Evolutionary conservation across 352 stramenopile genomes (phyloP), one percentile per base, ranked within the genome.

Genomic region (Pythium insidiosum): DNA sequence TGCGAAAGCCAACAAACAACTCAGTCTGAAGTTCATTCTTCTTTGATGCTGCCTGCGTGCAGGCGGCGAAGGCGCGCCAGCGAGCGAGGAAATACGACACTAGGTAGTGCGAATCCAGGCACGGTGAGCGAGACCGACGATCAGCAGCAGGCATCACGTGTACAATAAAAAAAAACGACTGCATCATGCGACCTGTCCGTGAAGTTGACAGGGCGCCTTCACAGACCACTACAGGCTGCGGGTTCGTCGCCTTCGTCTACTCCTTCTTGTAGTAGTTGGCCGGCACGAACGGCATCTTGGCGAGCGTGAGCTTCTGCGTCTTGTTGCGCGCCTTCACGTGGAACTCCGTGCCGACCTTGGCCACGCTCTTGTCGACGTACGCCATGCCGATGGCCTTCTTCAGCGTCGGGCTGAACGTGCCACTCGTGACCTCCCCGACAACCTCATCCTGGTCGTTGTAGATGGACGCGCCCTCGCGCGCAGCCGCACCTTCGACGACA

Each of bases 201-300:
- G n/a, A n/a, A n/a, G n/a, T n/a, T n/a, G n/a, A n/a, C n/a, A n/a
- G n/a, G n/a, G n/a, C n/a, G n/a, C n/a, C n/a, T n/a, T n/a, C n/a
- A n/a, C n/a, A n/a, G n/a, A n/a, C n/a, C n/a, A n/a, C n/a, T n/a
- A n/a, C n/a, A n/a, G n/a, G n/a, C n/a, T n/a, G n/a, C n/a, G n/a
- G n/a, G n/a, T n/a, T n/a, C n/a, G n/a, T n/a, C n/a, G n/a, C n/a
- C n/a, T n/a, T n/a, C n/a, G n/a, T n/a, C n/a, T 77, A 82, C 43
- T 78, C 70, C 48, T 82, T 86, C 63, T 91, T 88, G 72, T 97
- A 99, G 73, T 99, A 99, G 26, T 87, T 76, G 29, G 88, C 73
- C 11, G 92, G 76, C 25, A 99, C 92, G 66, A 99, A 99, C 25
- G 96, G 96, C 95, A 99, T 99, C 74, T 98, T 98, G 53, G 87